Base-by-base conservation (phyloP, 225 moss, liverwort and hornwort species). In the Sphagnum contortum region DNA sequence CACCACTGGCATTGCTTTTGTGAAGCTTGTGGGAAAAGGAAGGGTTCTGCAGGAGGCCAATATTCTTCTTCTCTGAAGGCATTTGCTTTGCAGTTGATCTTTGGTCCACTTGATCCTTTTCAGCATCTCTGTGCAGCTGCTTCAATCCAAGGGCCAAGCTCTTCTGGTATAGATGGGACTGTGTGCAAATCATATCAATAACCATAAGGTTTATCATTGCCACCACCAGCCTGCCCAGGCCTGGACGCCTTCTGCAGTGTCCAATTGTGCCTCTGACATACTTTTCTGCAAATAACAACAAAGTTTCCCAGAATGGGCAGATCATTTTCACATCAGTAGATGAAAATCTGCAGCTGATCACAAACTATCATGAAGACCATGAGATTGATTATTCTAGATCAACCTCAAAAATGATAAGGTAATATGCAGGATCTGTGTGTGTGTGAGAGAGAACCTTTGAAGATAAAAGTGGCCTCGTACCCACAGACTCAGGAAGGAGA, bases 171-270 rank as follows among this genome's bases (percentile, higher is more conserved):
- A 63, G 44, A 56, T 50, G 72, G 49, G 29, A 29, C 29, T 29
- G 29, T 29, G 29, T 29, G 29, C 29, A 29, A 29, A 29, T 29
- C 29, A 29, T 29, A 29, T 29, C 29, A 29, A 29, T 29, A 29
- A 29, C 29, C 29, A 29, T 0, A 29, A 29, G 29, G 29, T 29
- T 29, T 29, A 29, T 29, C 29, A 29, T 29, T 88, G 84, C 95
- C 95, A 96, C 95, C 95, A 96, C 3, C 81, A 84, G 45, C 95
- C 95, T 64, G 90, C 90, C 63, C 88, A 78, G 3, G 92, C 76
- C 72, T 88, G 88, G 9, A 96, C 90, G 11, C 74, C 87, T 53
- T 85, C 83, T 12, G 88, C 92, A 54, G 95, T 90, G 67, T 87
- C 78, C 88, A 92, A 85, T 50, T 92, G 72, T 45, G 95, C 95